Evolutionary conservation across 352 stramenopile genomes (phyloP).

Genomic region (Phytophthora parvispora): DNA sequence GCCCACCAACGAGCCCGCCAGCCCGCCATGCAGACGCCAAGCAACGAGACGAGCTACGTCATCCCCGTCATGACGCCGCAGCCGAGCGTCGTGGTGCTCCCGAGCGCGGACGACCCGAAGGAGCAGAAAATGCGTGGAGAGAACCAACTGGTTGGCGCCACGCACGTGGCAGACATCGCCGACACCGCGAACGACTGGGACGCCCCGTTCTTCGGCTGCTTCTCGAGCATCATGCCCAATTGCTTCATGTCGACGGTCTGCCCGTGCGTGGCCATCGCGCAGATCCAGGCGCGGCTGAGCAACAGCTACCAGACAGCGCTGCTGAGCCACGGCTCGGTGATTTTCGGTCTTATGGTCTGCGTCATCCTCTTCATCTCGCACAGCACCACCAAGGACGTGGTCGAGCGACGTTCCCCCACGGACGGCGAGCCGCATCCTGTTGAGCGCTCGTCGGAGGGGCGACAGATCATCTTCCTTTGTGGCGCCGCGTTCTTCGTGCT

Average conservation of each 20-base stretch:
- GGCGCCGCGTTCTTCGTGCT: constrained; percentile 26
- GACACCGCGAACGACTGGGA: constrained; percentile 31
- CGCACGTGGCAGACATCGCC: constrained; percentile 31
- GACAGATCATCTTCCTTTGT: constrained; percentile 30
- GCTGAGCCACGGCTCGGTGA: constrained; percentile 30
- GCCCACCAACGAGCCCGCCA: neutral
- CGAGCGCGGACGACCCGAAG: constrained; percentile 7
- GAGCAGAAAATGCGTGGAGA: constrained; percentile 24
- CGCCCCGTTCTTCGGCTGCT: constrained; percentile 49
- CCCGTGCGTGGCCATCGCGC: constrained; percentile 49
- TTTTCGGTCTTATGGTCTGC: constrained; percentile 45
- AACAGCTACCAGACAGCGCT: constrained; percentile 37
- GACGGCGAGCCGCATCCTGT: neutral
- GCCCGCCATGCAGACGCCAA: constrained; percentile 24
- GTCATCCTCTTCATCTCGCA: constrained; percentile 40
- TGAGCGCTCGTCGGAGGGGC: constrained; percentile 10
- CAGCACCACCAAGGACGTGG: constrained; percentile 12
- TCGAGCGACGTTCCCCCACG: neutral
- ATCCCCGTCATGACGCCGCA: constrained; percentile 30
- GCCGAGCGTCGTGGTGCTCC: constrained; percentile 13
- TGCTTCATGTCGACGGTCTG: constrained; percentile 51
- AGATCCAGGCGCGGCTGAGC: constrained; percentile 42
- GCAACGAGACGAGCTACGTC: constrained; percentile 23
- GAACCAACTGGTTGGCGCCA: constrained; percentile 14
- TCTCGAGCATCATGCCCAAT: constrained; percentile 45